Conservation (phyloP, 2,329 filamentous ascomycete species). For the Xylariomycetidae sp. region DNA sequence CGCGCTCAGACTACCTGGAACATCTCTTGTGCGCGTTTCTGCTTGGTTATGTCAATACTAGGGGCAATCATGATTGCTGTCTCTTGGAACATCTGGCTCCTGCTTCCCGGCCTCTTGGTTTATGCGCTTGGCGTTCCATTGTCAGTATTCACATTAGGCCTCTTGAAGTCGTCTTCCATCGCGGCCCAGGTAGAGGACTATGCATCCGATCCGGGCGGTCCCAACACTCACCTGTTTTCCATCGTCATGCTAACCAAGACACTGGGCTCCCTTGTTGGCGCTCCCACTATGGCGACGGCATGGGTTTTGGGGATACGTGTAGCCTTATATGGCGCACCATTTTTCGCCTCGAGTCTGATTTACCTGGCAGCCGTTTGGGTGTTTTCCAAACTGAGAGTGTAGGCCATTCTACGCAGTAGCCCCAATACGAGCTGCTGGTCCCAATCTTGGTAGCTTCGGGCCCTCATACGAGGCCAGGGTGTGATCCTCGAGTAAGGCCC, state of each 20-base stretch:
- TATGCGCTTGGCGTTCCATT: conserved; percentile 44
- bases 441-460: too few relatives aligned
- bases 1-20: too few relatives aligned
- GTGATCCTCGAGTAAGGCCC: too few relatives aligned
- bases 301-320: conserved; percentile 40
- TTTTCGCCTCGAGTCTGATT: conserved; percentile 32
- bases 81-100: conserved; percentile 30
- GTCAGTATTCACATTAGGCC: conserved; percentile 42
- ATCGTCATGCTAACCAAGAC: conserved; percentile 47
- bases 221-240: conserved; percentile 39
- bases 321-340: conserved; percentile 32
- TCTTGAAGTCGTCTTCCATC: conserved; percentile 39
- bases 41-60: conserved; percentile 31
- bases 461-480: too few relatives aligned
- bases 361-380: conserved; percentile 31
- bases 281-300: conserved; percentile 39
- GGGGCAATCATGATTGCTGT: conserved; percentile 39
- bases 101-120: conserved; percentile 37
- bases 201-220: conserved; percentile 14
- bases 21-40: conserved; percentile 29
- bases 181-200: conserved; percentile 15
- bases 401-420: conserved; percentile 6
- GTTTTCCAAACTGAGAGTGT: conserved; percentile 21
- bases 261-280: conserved; percentile 39
- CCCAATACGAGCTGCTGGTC: too few relatives aligned